Evolutionary conservation across 768 basidiomycete genomes (phyloP).

Genomic region (Serpula lacrymans): DNA sequence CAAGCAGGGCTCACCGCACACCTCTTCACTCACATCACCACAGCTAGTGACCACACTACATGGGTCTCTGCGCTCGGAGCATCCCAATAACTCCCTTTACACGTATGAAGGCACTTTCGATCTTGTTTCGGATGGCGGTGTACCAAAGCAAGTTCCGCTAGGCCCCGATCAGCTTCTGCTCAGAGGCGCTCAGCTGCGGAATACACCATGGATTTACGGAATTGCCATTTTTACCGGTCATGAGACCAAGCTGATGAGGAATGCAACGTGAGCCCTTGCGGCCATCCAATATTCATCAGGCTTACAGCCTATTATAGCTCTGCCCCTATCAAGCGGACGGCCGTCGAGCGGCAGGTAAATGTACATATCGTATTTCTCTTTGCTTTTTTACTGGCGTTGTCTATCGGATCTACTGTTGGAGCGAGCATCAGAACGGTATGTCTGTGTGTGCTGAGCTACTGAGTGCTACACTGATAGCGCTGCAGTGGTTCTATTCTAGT

Average conservation of each 20-base stretch:
- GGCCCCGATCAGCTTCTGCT: slow-evolving; percentile 94
- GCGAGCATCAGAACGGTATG: slow-evolving; percentile 79
- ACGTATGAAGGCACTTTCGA: slow-evolving; percentile 88
- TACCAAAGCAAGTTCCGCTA: slow-evolving; percentile 80
- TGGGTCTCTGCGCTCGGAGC: slow-evolving; percentile 89
- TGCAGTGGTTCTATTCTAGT: slow-evolving; percentile 79
- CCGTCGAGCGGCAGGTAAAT: slow-evolving; percentile 95
- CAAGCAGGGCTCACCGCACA: slow-evolving; percentile 89
- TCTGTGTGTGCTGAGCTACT: slow-evolving; percentile 7
- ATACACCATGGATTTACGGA: slow-evolving; percentile 96
- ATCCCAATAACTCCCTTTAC: slow-evolving; percentile 96
- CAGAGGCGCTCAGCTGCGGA: slow-evolving; percentile 92
- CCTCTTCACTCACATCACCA: slow-evolving; percentile 74
- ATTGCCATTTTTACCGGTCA: slow-evolving; percentile 94
- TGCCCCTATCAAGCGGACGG: slow-evolving; percentile 94
- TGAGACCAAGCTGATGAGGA: slow-evolving; percentile 97
- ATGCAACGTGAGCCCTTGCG: slow-evolving; percentile 76
- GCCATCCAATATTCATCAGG: background rate
- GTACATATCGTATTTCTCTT: slow-evolving; percentile 95
- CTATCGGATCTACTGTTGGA: slow-evolving; percentile 89
- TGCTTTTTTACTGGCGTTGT: slow-evolving; percentile 79
- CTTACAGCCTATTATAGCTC: slow-evolving; percentile 46
- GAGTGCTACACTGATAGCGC: background rate
- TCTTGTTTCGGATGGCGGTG: slow-evolving; percentile 48
- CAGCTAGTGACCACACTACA: slow-evolving; percentile 65